Conservation (phyloP, 2,329 filamentous ascomycete genomes). For the Capronia epimyces region DNA sequence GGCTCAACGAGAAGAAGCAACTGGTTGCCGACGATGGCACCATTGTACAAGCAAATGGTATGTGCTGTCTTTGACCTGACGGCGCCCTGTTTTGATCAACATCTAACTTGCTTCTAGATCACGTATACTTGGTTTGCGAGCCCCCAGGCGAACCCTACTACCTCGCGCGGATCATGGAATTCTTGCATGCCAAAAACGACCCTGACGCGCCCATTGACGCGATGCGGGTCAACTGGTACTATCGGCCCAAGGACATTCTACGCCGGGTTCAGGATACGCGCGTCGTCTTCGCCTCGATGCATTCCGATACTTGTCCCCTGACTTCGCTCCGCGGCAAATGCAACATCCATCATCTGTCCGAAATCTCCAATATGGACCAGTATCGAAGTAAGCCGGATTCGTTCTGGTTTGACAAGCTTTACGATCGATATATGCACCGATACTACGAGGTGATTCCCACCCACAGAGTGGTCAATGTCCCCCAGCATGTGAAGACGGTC, state of each 20-base stretch:
- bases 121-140: constrained; percentile 95
- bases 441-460: constrained; percentile 97
- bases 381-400: constrained; percentile 79
- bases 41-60: constrained; percentile 77
- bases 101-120: constrained; percentile 48
- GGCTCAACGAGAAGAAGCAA: constrained; percentile 63
- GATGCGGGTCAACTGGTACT: constrained; percentile 95
- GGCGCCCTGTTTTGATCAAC: neutral
- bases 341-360: constrained; percentile 78
- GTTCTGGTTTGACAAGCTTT: constrained; percentile 97
- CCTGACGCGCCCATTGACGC: constrained; percentile 69
- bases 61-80: neutral
- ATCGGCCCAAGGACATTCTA: constrained; percentile 90
- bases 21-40: constrained; percentile 89
- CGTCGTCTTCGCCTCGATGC: constrained; percentile 93
- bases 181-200: constrained; percentile 76
- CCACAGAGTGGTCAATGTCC: constrained; percentile 88
- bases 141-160: constrained; percentile 98
- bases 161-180: constrained; percentile 96
- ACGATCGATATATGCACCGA: constrained; percentile 96
- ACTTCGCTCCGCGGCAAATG: constrained; percentile 91
- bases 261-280: constrained; percentile 87
- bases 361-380: constrained; percentile 74
- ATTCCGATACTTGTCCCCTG: constrained; percentile 90
- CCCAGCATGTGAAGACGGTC: constrained; percentile 88